Base-by-base conservation (phyloP, 2,329 filamentous ascomycete genomes). In the Fusarium dimerum region DNA sequence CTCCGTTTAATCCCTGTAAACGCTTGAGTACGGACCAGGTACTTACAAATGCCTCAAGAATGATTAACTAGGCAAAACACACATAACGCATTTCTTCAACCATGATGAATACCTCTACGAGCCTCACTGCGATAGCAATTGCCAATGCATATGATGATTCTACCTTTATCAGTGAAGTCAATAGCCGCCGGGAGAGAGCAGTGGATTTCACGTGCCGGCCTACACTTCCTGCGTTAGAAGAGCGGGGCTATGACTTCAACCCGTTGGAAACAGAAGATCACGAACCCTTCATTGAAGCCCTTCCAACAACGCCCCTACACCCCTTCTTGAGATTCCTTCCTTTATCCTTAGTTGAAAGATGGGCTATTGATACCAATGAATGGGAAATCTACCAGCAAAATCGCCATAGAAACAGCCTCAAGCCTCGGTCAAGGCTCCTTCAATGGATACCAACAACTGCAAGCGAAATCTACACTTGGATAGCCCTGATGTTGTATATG, bases 401-500 rank as follows among this genome's bases (percentile, higher is more conserved):
- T 17, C 34, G 26, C 29, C 17, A 42, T 18, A n/a, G 16, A 29
- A 15, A 36, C 10, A 36, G 10, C 32, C 29, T 43, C 18, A 18
- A 18, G 16, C 16, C 16, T 26, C 41, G 18, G 26, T 15, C 43
- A 16, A 32, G 43, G 26, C 43, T 45, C 13, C 39, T 17, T 20
- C 13, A 45, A 15, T 52, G 45, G 45, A 8, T 38, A 20, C 42
- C 43, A 41, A 47, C 42, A 17, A 45, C 45, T 39, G 15, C 18
- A 10, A n/a, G 12, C 15, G 44, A 52, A 32, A 17, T 52, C 16
- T 52, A 44, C 39, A 20, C 47, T 15, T 52, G 44, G 44, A 11
- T 52, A 39, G 41, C 17, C 16, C 40, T 45, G 34, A 20, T 48
- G 15, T 48, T 48, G 36, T 52, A 52, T 47, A 49, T 52, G 16